phyloP scores from a whole-genome alignment of 2,329 filamentous ascomycete species.

The Mycosphaerelloides madeirae region DNA sequence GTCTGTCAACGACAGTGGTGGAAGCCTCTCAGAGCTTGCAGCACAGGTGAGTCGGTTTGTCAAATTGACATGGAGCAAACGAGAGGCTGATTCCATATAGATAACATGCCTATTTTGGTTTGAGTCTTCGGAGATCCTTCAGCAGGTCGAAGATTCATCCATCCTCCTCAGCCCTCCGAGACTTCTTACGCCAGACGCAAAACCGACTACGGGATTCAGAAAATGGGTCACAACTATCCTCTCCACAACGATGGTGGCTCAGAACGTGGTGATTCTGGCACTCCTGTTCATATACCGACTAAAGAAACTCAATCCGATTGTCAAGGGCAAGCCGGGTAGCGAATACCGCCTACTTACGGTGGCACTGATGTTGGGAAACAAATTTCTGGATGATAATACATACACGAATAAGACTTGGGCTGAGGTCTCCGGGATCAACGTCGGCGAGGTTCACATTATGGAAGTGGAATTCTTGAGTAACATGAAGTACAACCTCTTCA shows the following conservation, averaged over 20 bases:
- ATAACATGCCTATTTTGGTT: conserved; percentile 98
- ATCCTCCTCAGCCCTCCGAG: conserved; percentile 33
- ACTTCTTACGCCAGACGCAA: conserved; percentile 64
- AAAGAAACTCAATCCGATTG: conserved; percentile 82
- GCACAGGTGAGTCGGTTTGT: conserved; percentile 58
- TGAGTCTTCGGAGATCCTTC: conserved; percentile 75
- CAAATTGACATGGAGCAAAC: not conserved
- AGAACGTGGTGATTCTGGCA: conserved; percentile 88
- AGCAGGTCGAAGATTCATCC: conserved; percentile 60
- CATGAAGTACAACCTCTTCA: conserved; percentile 89
- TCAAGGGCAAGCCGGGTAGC: conserved; percentile 87
- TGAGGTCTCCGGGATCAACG: conserved; percentile 89
- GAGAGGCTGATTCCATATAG: conserved; percentile 41
- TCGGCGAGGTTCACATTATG: conserved; percentile 97
- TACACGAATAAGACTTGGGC: conserved; percentile 99
- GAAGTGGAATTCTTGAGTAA: conserved; percentile 99
- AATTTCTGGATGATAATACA: conserved; percentile 97
- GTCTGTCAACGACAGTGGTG: conserved; percentile 70
- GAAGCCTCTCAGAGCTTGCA: conserved; percentile 75
- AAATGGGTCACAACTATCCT: conserved; percentile 93
- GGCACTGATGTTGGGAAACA: conserved; percentile 95
- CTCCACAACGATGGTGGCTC: conserved; percentile 90
- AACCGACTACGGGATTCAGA: conserved; percentile 73
- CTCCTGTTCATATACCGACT: conserved; percentile 88
- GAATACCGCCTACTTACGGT: conserved; percentile 91